A percentile compares a stretch with the other conserved stretches of the same genome.
These are phyloP conservation scores for Poteriospumella lacustris DNA, from an alignment of 108 stramenopile species.

Conservation along the genomic window DNA sequence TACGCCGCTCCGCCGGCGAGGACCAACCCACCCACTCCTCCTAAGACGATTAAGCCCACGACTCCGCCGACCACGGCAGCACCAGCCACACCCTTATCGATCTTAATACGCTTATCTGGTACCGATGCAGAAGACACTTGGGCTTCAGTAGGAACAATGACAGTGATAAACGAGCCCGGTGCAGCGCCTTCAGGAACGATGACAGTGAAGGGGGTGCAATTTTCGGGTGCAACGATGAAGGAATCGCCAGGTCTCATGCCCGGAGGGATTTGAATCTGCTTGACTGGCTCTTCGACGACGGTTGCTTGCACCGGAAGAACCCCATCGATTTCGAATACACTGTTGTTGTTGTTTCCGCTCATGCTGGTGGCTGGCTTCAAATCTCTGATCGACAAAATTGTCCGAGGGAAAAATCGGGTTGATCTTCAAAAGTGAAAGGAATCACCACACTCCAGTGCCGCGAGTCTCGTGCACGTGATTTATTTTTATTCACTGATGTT, in stretches of 20 bases:
- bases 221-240: background rate
- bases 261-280: conserved; percentile 5
- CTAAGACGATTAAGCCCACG: background rate
- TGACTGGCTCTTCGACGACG: background rate
- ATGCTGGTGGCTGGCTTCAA: too few species aligned
- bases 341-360: too few species aligned
- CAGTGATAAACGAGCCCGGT: background rate
- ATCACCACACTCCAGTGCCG: too few species aligned
- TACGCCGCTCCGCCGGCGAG: conserved; percentile 5
- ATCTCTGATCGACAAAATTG: too few species aligned
- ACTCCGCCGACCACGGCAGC: background rate
- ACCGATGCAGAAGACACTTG: background rate
- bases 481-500: too few species aligned
- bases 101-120: background rate
- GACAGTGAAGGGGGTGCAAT: background rate
- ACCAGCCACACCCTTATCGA: background rate
- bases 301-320: background rate
- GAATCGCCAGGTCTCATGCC: background rate
- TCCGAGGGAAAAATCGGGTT: too few species aligned
- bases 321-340: too few species aligned
- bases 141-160: background rate
- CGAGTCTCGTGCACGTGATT: too few species aligned
- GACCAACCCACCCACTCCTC: background rate
- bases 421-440: too few species aligned
- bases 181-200: background rate